Conservation (phyloP, 2,329 filamentous ascomycete genomes). For the Helotiales sp. region DNA sequence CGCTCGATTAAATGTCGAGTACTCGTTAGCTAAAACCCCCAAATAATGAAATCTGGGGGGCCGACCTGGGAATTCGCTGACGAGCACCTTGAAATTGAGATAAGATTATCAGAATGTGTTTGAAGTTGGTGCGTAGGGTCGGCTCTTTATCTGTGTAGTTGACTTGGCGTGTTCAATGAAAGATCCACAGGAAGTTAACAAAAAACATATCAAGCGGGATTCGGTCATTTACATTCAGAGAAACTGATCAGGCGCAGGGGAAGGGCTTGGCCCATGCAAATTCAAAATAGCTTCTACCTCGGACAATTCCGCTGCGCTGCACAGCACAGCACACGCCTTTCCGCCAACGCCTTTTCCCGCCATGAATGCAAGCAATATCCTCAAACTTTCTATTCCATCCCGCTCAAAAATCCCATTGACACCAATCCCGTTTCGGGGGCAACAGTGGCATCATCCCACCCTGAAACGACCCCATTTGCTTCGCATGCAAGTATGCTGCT, state of each 20-base stretch:
- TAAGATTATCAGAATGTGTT: too few relatives aligned
- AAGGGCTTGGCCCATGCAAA: neutral
- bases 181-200: too few relatives aligned
- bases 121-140: too few relatives aligned
- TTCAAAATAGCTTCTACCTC: neutral
- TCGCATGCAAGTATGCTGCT: conserved; percentile 67
- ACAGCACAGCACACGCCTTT: neutral
- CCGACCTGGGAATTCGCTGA: too few relatives aligned
- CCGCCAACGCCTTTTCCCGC: neutral
- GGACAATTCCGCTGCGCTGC: neutral
- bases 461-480: conserved; percentile 69
- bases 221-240: neutral
- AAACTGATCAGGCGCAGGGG: neutral
- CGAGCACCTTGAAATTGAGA: too few relatives aligned
- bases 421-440: conserved; percentile 79
- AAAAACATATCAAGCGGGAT: neutral
- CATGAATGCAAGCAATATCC: neutral
- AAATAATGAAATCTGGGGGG: too few relatives aligned
- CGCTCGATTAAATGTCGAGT: too few relatives aligned
- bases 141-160: too few relatives aligned
- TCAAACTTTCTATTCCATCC: neutral
- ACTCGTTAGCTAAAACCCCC: too few relatives aligned
- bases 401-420: conserved; percentile 71
- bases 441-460: conserved; percentile 75
- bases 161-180: too few relatives aligned